Percentiles rank a stretch among this genome's conserved stretches.
phyloP scores from a whole-genome alignment of 2,329 filamentous ascomycete genomes.

The Parastagonospora nodorum region DNA sequence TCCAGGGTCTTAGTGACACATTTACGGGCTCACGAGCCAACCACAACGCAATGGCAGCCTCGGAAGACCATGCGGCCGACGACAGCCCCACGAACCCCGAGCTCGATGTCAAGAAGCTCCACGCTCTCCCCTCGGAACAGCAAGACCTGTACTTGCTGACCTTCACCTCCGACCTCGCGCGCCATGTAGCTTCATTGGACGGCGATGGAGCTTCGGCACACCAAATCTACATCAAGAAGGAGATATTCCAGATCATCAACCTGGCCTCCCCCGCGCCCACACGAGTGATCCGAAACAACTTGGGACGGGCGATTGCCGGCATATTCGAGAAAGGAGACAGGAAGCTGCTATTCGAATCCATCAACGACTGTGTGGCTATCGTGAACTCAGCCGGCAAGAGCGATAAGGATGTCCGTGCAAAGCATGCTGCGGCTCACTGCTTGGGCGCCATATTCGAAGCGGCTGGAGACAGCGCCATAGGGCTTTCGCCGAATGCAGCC shows the following conservation, averaged over 20 bases:
- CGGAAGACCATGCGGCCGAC: constrained; percentile 39
- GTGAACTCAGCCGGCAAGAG: constrained; percentile 71
- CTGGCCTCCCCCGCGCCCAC: constrained; percentile 81
- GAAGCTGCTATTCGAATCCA: constrained; percentile 90
- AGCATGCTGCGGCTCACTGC: constrained; percentile 86
- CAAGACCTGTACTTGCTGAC: constrained; percentile 93
- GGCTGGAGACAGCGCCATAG: constrained; percentile 92
- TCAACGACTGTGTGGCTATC: constrained; percentile 82
- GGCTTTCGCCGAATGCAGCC: constrained; percentile 76
- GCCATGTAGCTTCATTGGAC: constrained; percentile 75
- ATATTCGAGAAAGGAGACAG: constrained; percentile 86
- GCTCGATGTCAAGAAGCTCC: constrained; percentile 87
- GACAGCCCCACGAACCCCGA: constrained; percentile 64
- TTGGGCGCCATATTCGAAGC: constrained; percentile 86
- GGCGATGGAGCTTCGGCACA: constrained; percentile 83
- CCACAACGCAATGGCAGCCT: constrained; percentile 30
- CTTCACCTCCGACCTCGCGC: constrained; percentile 80
- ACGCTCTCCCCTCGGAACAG: constrained; percentile 88
- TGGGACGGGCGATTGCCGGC: constrained; percentile 81
- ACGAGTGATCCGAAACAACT: constrained; percentile 85
- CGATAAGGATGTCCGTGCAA: constrained; percentile 77
- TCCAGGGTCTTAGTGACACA: constrained; percentile 6
- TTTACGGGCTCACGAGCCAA: constrained; percentile 11
- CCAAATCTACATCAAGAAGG: constrained; percentile 90
- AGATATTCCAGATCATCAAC: constrained; percentile 90